phyloP scores from a whole-genome alignment of 140 eudicot genomes.

The Bidens hawaiensis region DNA sequence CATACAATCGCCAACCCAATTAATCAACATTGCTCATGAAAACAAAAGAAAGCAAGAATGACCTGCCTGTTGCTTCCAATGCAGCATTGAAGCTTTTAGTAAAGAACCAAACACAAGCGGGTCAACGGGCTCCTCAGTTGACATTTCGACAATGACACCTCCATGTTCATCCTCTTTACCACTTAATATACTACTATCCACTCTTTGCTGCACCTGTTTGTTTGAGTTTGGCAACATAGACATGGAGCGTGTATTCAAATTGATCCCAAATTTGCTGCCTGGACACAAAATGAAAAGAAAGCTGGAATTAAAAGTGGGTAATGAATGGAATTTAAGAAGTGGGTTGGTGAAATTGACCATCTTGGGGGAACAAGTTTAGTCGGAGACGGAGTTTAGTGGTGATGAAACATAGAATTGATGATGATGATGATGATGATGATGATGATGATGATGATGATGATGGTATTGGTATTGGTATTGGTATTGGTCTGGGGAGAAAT shows the following conservation, averaged over 20 bases:
- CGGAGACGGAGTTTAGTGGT: conserved; percentile 20
- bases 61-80: conserved; percentile 83
- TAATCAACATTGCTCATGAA: too few relatives aligned
- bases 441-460: too few relatives aligned
- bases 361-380: neutral
- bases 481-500: conserved; percentile 24
- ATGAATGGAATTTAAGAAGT: conserved; percentile 1
- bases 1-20: neutral
- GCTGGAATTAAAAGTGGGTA: neutral
- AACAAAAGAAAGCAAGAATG: neutral
- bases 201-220: conserved; percentile 27
- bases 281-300: too few relatives aligned
- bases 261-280: conserved; percentile 13
- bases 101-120: conserved; percentile 40
- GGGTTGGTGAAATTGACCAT: conserved; percentile 22
- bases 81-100: conserved; percentile 63
- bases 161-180: conserved; percentile 65
- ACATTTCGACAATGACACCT: conserved; percentile 70
- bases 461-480: too few relatives aligned
- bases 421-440: too few relatives aligned
- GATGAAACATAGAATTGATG: conserved; percentile 24
- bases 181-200: conserved; percentile 30
- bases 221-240: conserved; percentile 31
- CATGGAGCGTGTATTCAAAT: conserved; percentile 22
- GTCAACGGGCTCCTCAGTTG: conserved; percentile 48